Base-by-base conservation (phyloP, 148 eudicot genomes). In the Spergularia bocconei region DNA sequence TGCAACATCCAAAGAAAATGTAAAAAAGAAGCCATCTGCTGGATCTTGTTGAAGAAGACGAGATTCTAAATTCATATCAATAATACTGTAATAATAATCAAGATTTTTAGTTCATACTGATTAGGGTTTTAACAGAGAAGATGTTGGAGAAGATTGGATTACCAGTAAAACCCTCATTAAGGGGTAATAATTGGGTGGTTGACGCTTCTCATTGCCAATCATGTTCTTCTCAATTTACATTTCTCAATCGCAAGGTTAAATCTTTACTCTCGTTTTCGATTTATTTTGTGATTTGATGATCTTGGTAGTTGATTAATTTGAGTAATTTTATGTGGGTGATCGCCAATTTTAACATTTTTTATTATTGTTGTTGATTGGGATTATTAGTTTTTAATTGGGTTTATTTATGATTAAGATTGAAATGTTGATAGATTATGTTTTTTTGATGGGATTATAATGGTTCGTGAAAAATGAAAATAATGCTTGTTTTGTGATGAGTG, bases 191-290 rank as follows among this genome's bases (percentile, higher is more conserved):
- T 79, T 93, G 98, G 98, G 98, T 93, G 55, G 81, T 87, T 64
- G 98, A 93, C 69, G 90, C 91, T 63, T 79, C 96, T 4, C 91
- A 90, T 80, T 93, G 98, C 79, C 96, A 93, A 79, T 84, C 86
- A 17, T 93, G 98, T 71, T 86, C 98, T 51, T 78, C 89, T 21
- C 98, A 82, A 72, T 93, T 93, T 78, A 87, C 98, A 55, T 92
- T 92, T 83, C 85, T 92, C 90, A 90, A 92, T 87, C 96, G 98
- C 84, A 90, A 90, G 98, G 98, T 92, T 36, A 67, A 41, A 63
- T 56, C 19, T 67, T 23, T 86, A 52, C 60, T 65, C 55, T 38
- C 19, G 10, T 16, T 51, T 33, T 11, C 39, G 39, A 9, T 51
- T 77, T 70, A 17, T 48, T 71, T 33, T 17, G 9, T 57, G 64